Conservation (phyloP, 2,329 filamentous ascomycete species). For the Podosphaera leucotricha region DNA sequence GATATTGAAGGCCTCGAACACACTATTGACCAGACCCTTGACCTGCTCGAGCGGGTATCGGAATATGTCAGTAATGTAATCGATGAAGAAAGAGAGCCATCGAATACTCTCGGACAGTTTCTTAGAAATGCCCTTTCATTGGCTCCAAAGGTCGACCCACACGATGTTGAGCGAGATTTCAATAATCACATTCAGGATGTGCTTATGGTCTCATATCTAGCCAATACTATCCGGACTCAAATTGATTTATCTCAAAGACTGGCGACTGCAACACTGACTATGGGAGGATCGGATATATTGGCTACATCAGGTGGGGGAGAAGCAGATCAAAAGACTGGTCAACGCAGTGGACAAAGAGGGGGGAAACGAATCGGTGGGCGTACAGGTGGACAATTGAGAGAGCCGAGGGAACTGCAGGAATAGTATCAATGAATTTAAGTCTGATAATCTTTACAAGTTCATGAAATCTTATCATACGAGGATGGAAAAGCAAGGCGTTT, state of each 20-base stretch:
- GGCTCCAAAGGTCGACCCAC: conserved; percentile 78
- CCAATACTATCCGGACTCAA: conserved; percentile 96
- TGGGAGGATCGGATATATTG: conserved; percentile 24
- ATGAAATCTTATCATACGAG: conserved; percentile 11
- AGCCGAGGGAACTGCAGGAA: conserved; percentile 27
- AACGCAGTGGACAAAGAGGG: conserved; percentile 21
- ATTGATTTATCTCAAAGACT: conserved; percentile 93
- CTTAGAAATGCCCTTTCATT: conserved; percentile 82
- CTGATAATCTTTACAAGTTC: neutral
- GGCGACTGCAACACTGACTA: conserved; percentile 49
- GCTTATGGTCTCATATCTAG: conserved; percentile 89
- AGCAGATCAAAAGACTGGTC: conserved; percentile 20
- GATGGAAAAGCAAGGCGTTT: conserved; percentile 17
- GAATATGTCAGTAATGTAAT: conserved; percentile 85
- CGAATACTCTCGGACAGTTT: conserved; percentile 80
- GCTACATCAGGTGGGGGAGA: conserved; percentile 19
- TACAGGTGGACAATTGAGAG: conserved; percentile 22
- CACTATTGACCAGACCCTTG: conserved; percentile 66
- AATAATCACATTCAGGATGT: conserved; percentile 99
- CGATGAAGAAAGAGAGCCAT: conserved; percentile 77
- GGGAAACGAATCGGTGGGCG: conserved; percentile 27
- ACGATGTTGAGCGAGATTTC: conserved; percentile 90
- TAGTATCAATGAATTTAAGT: conserved; percentile 10
- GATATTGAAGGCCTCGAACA: conserved; percentile 79
- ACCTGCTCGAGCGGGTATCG: conserved; percentile 73